These are phyloP conservation scores for Coemansia sp. DNA, from an alignment of 192 early-diverging fungal species.

Conservation along the genomic window DNA sequence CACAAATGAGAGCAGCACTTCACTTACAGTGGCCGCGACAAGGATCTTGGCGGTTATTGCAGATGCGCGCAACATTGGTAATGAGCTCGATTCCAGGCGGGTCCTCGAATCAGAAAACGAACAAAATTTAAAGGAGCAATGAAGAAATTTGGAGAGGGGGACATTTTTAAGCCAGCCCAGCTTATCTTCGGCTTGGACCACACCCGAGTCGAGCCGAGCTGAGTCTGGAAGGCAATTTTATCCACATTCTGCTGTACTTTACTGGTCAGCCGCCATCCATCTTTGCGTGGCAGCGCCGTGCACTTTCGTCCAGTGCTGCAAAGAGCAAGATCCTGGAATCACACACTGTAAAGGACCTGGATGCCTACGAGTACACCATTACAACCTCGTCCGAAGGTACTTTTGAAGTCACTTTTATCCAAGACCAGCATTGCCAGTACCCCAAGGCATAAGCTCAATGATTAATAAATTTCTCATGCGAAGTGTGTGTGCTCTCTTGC, in stretches of 20 bases:
- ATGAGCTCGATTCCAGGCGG: neutral
- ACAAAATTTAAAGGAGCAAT: neutral
- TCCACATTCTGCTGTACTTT: constrained; percentile 59
- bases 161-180: no score
- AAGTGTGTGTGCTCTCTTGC: no score
- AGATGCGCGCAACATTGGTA: constrained; percentile 27
- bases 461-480: no score
- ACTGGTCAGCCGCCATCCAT: constrained; percentile 63
- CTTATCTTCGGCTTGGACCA: neutral
- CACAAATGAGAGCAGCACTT: neutral
- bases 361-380: constrained; percentile 48
- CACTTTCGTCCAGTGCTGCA: neutral
- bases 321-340: constrained; percentile 42
- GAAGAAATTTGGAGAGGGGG: no score
- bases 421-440: constrained; percentile 62
- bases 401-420: constrained; percentile 62
- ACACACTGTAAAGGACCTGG: constrained; percentile 58
- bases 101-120: neutral
- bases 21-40: constrained; percentile 6
- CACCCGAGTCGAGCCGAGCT: neutral
- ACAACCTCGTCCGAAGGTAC: constrained; percentile 59
- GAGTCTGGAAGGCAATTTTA: constrained; percentile 56
- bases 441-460: constrained; percentile 54
- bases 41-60: constrained; percentile 8
- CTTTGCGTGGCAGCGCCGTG: constrained; percentile 61